Percentiles rank a stretch among this genome's conserved stretches.
These are phyloP conservation scores for Coelastrella sp. DNA, from an alignment of 139 green algal species.

Conservation along the genomic window DNA sequence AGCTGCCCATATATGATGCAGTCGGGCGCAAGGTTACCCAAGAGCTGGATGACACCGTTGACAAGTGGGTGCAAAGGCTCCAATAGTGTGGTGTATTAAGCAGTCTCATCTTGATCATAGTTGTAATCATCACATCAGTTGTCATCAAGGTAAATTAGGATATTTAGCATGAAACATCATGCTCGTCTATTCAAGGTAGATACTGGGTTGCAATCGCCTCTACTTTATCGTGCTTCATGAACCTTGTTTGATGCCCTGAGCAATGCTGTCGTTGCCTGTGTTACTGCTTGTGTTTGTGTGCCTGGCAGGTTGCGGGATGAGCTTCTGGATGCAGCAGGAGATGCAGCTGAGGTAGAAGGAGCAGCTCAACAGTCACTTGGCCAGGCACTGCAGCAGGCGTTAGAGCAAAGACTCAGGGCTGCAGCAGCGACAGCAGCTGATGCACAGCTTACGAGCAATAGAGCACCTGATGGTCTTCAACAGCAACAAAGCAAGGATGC, in stretches of 20 bases:
- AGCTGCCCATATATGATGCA: conserved; percentile 78
- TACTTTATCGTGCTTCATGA: no score
- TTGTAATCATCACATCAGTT: no score
- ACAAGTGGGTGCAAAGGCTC: no score
- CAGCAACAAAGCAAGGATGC: neutral
- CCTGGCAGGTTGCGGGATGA: conserved; percentile 63
- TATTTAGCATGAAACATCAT: no score
- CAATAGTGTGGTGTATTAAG: no score
- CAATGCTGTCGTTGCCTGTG: neutral
- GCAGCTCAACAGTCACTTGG: conserved; percentile 27
- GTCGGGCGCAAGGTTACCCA: conserved; percentile 55
- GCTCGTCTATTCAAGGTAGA: no score
- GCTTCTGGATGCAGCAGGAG: conserved; percentile 66
- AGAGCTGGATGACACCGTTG: conserved; percentile 53
- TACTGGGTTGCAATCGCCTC: no score
- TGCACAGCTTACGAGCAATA: neutral
- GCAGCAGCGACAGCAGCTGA: conserved; percentile 16
- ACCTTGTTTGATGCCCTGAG: no score
- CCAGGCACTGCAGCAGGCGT: conserved; percentile 34
- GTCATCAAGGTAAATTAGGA: no score
- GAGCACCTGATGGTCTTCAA: neutral
- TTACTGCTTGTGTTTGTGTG: neutral
- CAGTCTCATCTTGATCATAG: no score
- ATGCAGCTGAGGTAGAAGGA: conserved; percentile 46
- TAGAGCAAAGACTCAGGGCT: conserved; percentile 40